A percentile compares a stretch with the other conserved stretches of the same genome.
Evolutionary conservation across 352 stramenopile genomes (phyloP).

Genomic region (Globisporangium nagaii): DNA sequence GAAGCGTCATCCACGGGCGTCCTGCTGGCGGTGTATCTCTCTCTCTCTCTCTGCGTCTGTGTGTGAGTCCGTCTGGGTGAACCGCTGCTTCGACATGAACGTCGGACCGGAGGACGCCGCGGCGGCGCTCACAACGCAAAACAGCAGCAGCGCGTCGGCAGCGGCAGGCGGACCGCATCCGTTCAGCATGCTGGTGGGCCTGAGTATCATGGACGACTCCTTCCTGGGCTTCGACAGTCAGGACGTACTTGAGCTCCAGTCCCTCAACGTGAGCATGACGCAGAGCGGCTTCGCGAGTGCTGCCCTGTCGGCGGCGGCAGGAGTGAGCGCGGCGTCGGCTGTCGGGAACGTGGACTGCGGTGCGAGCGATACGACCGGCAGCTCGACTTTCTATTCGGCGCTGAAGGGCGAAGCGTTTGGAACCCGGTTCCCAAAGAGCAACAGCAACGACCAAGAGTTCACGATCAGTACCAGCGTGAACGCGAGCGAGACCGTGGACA

Average conservation of each 20-base stretch:
- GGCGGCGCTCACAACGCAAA: not conserved
- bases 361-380: not conserved
- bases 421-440: not conserved
- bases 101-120: not conserved
- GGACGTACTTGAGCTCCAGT: conserved; percentile 3
- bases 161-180: not conserved
- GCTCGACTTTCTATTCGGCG: not conserved
- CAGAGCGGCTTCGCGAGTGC: not conserved
- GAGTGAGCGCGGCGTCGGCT: no score
- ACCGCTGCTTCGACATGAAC: no score
- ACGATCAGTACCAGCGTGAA: not conserved
- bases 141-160: no score
- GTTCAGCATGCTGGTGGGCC: conserved; percentile 8
- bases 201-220: not conserved
- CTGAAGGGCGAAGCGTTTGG: not conserved
- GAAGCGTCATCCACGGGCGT: not conserved
- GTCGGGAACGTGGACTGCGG: no score
- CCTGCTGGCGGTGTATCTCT: no score
- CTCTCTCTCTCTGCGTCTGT: not conserved
- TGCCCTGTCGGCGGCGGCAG: not conserved
- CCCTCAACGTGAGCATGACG: conserved; percentile 1
- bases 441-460: not conserved
- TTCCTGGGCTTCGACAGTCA: not conserved
- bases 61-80: no score
- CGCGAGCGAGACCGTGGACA: not conserved